Evolutionary conservation across 2,329 filamentous ascomycete species (phyloP), one percentile per base, ranked within the genome.

Genomic region (Arthrobotrys pseudoclavata): DNA sequence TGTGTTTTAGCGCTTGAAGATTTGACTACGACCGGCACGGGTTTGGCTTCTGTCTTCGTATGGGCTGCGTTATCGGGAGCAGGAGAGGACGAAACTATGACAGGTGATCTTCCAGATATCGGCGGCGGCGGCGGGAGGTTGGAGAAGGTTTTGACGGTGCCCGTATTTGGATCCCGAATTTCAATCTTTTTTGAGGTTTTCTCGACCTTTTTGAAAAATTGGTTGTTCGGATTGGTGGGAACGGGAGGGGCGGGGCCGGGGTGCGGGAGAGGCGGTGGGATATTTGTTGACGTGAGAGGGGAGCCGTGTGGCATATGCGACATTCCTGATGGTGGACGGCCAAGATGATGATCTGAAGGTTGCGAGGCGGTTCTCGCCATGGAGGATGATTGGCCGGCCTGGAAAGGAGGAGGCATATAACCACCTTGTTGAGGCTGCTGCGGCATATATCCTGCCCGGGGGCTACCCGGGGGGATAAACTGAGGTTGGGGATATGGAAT

Each of bases 291-390:
- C 20, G 53, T 29, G n/a, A 74, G 52, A 52, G 85, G 83, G 89
- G 83, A 86, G 92, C 88, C 53, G 87, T 87, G 34, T 89, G 84
- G 80, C 87, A 78, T 48, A 89, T 47, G 89, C 90, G 9, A 86
- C 84, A 18, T 89, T 88, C 79, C 88, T 86, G 84, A 92, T 92
- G 26, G 90, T 87, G 42, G 87, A 87, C 81, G 84, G 87, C 57
- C 89, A 85, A 81, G 90, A 77, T 53, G 72, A 24, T 69, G 82
- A 80, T 50, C 88, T n/a, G 92, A 92, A 69, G 91, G 88, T 84
- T 96, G 92, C 1, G 93, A 96, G 1, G 91, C 89, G 77, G 89
- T 94, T 81, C 94, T 91, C 1, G 94, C 96, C 91, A 97, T 94
- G 47, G 86, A 85, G 72, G 88, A 85, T 79, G 90, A 87, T 83